Base-by-base conservation (phyloP, 2,329 filamentous ascomycete genomes). In the Aureobasidium sp. region DNA sequence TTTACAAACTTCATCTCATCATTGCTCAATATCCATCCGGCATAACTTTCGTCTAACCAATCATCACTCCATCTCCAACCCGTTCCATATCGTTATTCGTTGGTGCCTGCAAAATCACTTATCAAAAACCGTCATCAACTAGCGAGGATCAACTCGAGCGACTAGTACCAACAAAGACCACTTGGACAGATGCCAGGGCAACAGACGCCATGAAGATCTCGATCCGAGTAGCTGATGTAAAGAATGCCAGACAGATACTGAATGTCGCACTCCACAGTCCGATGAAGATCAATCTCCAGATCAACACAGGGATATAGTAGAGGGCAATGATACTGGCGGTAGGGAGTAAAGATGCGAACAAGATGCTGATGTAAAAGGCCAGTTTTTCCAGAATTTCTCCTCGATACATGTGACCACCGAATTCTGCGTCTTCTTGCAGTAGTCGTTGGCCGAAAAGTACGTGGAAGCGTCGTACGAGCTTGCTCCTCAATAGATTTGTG, bases 131-230 rank as follows among this genome's bases (percentile, higher is more conserved):
- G 6, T 27, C 21, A 31, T 40, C 29, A 23, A 21, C 1, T 19
- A 23, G 43, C 33, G 55, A 43, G 11, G 25, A 27, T 57, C 10
- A 29, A 29, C 9, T 9, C 27, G 27, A 29, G 27, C 27, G 27
- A 29, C 27, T 29, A 29, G 67, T 68, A 13, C 66, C 66, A 3
- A 68, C 65, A 61, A 67, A 68, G 5, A 68, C 67, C 4, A 69
- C 67, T 45, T 69, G 67, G 7, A 69, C 67, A 11, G 57, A 61
- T 15, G 67, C 66, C 59, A 67, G 51, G 3, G 66, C 65, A 5
- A 64, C 65, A 37, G 64, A 64, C 1, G 64, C 66, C 33, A 65
- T 66, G 38, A 68, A 67, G 11, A 68, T 63, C 42, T 69, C 65
- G n/a, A 68, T 64, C 17, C 64, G 61, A 21, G 62, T 64, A 3